Percentiles rank a stretch among this genome's conserved stretches.
Conservation (phyloP, 805 yeast species). For the Saturnispora sekii region DNA sequence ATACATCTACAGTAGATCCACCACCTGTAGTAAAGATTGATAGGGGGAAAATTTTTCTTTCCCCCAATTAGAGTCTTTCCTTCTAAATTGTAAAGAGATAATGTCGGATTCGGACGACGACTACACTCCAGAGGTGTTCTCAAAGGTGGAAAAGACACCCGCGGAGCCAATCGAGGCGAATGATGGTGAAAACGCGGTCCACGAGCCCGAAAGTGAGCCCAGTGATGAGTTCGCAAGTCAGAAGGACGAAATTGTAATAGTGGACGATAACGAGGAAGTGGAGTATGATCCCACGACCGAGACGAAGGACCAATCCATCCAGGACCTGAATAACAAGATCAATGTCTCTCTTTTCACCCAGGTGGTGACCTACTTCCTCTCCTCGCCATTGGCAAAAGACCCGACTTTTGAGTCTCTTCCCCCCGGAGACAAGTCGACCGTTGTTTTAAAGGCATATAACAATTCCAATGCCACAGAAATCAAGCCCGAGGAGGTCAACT, state of each 20-base stretch:
- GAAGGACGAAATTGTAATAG: neutral
- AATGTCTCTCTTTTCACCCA: conserved; percentile 29
- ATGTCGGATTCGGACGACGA: conserved; percentile 11
- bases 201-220: neutral
- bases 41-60: neutral
- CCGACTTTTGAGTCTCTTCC: conserved; percentile 27
- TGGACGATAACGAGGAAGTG: conserved; percentile 4
- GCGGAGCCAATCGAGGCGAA: neutral
- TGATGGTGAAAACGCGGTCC: neutral
- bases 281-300: neutral
- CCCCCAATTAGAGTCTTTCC: neutral
- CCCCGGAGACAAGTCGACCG: conserved; percentile 28
- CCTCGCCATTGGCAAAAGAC: conserved; percentile 25
- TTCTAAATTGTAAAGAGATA: neutral
- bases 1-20: too few relatives aligned
- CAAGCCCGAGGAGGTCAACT: conserved; percentile 12
- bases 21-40: too few relatives aligned
- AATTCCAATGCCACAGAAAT: conserved; percentile 18
- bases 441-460: conserved; percentile 28
- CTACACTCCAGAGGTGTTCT: conserved; percentile 8
- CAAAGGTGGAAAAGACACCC: neutral
- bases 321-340: conserved; percentile 26
- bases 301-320: neutral
- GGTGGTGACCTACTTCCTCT: conserved; percentile 24
- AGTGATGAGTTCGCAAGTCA: neutral